Evolutionary conservation across 208 protist species (phyloP).

Genomic region (Trypanosomatidae sp.): DNA sequence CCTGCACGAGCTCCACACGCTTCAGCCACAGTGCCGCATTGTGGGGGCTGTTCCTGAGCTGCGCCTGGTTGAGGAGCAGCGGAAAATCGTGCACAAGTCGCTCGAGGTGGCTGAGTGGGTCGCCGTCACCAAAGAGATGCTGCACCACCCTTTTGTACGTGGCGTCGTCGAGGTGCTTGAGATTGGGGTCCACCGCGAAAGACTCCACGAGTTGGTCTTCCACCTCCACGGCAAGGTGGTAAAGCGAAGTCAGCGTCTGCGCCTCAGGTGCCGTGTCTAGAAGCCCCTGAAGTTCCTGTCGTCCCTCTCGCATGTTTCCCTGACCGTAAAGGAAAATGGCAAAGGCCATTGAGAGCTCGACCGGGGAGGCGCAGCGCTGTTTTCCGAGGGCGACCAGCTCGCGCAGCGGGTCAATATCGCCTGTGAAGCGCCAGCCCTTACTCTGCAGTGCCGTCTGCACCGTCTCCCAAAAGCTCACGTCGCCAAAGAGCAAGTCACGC

Average conservation of each 20-base stretch:
- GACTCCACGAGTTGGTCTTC: slow-evolving; percentile 80
- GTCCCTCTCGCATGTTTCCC: slow-evolving; percentile 48
- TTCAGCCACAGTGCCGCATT: slow-evolving; percentile 75
- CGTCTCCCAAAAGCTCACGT: slow-evolving; percentile 67
- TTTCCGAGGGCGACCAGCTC: slow-evolving; percentile 46
- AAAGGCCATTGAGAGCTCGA: slow-evolving; percentile 48
- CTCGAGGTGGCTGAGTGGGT: slow-evolving; percentile 43
- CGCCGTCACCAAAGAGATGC: slow-evolving; percentile 29
- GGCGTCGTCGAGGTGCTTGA: slow-evolving; percentile 31
- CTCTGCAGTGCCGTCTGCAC: slow-evolving; percentile 55
- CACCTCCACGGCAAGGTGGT: slow-evolving; percentile 53
- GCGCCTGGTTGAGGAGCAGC: slow-evolving; percentile 66
- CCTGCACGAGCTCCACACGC: slow-evolving; percentile 66
- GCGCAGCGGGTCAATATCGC: slow-evolving; percentile 34
- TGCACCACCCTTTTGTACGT: slow-evolving; percentile 22
- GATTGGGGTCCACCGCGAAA: slow-evolving; percentile 51
- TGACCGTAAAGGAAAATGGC: slow-evolving; percentile 73
- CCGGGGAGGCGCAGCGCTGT: slow-evolving; percentile 48
- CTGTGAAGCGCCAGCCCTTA: slow-evolving; percentile 44
- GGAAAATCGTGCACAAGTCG: slow-evolving; percentile 46
- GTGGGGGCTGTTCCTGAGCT: slow-evolving; percentile 47
- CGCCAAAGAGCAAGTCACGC: slow-evolving; percentile 31
- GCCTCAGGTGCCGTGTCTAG: slow-evolving; percentile 53
- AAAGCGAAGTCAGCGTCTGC: slow-evolving; percentile 44
- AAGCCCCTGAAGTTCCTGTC: slow-evolving; percentile 39